Conservation (phyloP, 2,329 filamentous ascomycete species). For the Myriosclerotinia curreyana region DNA sequence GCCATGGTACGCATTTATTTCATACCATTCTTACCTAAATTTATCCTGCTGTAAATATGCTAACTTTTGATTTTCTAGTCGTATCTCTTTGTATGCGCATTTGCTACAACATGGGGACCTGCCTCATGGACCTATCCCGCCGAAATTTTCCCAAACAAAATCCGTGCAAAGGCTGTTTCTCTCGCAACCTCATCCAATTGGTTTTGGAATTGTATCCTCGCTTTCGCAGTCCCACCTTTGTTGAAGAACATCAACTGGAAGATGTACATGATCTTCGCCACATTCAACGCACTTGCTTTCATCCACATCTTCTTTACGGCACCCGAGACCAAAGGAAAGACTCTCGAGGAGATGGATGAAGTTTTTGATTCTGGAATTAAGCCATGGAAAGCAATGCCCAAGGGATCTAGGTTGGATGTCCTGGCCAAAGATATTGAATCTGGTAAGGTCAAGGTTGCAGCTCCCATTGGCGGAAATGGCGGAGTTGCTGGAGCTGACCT, state of each 20-base stretch:
- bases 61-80: constrained; percentile 41
- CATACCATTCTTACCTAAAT: neutral
- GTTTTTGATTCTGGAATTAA: constrained; percentile 61
- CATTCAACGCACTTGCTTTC: constrained; percentile 66
- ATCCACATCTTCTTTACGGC: constrained; percentile 56
- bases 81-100: constrained; percentile 70
- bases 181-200: constrained; percentile 74
- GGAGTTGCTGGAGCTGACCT: neutral
- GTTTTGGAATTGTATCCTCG: constrained; percentile 67
- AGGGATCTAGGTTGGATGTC: constrained; percentile 47
- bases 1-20: constrained; percentile 1
- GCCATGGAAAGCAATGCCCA: constrained; percentile 53
- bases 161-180: constrained; percentile 71
- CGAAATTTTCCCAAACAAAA: constrained; percentile 66
- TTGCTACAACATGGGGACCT: constrained; percentile 58
- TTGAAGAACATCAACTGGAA: constrained; percentile 45
- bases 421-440: constrained; percentile 49
- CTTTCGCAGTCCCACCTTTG: constrained; percentile 51
- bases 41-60: neutral
- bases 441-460: constrained; percentile 34
- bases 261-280: constrained; percentile 72
- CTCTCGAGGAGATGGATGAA: constrained; percentile 72
- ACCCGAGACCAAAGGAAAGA: constrained; percentile 69
- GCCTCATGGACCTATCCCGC: constrained; percentile 56
- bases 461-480: constrained; percentile 21